Percentiles rank a stretch among this genome's conserved stretches.
Conservation (phyloP, 768 basidiomycete genomes). For the Kwoniella sp. region DNA sequence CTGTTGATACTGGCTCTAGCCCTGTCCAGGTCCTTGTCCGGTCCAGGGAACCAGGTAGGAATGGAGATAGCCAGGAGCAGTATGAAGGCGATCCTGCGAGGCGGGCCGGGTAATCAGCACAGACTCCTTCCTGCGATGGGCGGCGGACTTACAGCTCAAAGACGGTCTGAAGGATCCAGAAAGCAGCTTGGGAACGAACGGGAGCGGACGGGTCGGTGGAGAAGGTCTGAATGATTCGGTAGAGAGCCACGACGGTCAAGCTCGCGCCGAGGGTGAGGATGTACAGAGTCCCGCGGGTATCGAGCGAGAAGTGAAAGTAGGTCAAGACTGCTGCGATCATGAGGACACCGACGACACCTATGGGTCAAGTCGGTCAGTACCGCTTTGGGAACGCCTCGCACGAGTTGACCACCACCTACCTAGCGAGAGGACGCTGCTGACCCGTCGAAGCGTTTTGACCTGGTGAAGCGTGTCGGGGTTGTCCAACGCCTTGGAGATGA, state of each 20-base stretch:
- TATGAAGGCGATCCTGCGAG: conserved; percentile 22
- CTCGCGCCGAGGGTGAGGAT: conserved; percentile 1
- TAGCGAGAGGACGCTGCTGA: conserved; percentile 14
- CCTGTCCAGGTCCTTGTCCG: no score
- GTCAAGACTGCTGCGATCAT: conserved; percentile 7
- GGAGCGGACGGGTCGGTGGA: neutral
- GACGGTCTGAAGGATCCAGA: conserved; percentile 21
- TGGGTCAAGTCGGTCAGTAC: neutral
- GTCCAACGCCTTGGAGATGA: conserved; percentile 7
- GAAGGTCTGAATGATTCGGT: conserved; percentile 13
- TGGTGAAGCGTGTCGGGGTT: conserved; percentile 6
- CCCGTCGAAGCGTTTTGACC: conserved; percentile 14
- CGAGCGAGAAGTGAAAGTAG: conserved; percentile 8
- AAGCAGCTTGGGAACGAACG: conserved; percentile 6
- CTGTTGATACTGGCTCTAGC: no score
- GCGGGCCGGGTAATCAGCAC: no score
- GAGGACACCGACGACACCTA: conserved; percentile 10
- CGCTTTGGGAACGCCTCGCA: neutral
- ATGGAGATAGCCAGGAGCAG: conserved; percentile 22
- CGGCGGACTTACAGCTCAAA: conserved; percentile 23
- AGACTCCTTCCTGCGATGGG: no score
- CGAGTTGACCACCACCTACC: conserved; percentile 15
- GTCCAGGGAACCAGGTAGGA: conserved; percentile 25
- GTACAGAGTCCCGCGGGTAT: conserved; percentile 6
- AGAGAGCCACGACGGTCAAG: conserved; percentile 15